Conservation (phyloP, 78 protist species). For the Guillardia theta region DNA sequence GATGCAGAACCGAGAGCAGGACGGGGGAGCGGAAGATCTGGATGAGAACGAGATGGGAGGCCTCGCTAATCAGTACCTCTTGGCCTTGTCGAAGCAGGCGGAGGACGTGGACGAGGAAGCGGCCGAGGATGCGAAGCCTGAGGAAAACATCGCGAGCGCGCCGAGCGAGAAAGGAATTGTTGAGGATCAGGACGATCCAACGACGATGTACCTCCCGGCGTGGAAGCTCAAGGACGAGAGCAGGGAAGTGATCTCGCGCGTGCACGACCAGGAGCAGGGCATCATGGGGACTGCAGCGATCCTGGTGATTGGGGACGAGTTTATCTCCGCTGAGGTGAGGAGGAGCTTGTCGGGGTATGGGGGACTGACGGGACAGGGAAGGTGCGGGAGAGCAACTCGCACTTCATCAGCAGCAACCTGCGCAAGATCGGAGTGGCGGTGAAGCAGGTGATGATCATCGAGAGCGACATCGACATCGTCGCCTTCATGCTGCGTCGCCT, state of each 20-base stretch:
- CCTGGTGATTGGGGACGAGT: neutral
- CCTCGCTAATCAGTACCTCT: no score
- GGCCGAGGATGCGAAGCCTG: no score
- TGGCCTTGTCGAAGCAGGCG: no score
- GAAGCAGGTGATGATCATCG: neutral
- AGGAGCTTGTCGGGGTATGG: neutral
- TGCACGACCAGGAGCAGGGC: neutral
- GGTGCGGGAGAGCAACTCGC: neutral
- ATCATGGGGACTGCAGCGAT: neutral
- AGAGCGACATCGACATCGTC: constrained; percentile 19
- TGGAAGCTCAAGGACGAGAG: constrained; percentile 12
- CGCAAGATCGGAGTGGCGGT: neutral
- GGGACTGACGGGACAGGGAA: neutral
- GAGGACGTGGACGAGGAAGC: no score
- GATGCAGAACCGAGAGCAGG: no score
- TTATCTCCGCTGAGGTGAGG: neutral
- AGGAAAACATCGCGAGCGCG: no score
- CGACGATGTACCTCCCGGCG: neutral
- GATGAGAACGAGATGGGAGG: no score
- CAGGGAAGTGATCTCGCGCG: neutral
- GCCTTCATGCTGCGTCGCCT: constrained; percentile 40
- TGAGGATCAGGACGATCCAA: neutral
- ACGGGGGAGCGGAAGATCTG: no score
- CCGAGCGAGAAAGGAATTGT: no score
- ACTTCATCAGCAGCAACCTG: neutral